phyloP scores from a whole-genome alignment of 495 filamentous ascomycete species.

The Tuber aestivum region DNA sequence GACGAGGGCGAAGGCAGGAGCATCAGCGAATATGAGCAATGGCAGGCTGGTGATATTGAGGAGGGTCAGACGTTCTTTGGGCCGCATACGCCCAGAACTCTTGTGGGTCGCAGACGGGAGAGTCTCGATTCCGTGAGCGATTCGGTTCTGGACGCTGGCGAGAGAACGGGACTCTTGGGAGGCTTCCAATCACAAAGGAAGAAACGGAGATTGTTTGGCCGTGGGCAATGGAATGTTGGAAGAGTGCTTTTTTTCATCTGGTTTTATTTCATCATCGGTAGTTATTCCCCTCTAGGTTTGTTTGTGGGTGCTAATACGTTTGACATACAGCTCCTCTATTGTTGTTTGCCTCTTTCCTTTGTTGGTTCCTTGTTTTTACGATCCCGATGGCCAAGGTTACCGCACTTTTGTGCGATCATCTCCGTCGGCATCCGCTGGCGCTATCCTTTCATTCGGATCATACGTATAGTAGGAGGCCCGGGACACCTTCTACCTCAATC shows the following conservation, averaged over 20 bases:
- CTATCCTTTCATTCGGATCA: slow-evolving; percentile 87
- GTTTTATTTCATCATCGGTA: slow-evolving; percentile 80
- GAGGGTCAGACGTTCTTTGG: slow-evolving; percentile 95
- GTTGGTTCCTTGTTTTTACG: slow-evolving; percentile 95
- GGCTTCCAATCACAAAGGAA: slow-evolving; percentile 50
- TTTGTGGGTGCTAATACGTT: slow-evolving; percentile 10
- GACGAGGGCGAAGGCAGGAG: slow-evolving; percentile 98
- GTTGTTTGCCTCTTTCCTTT: slow-evolving; percentile 75
- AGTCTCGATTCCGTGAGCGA: slow-evolving; percentile 83
- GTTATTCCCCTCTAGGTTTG: not conserved
- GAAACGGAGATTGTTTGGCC: slow-evolving; percentile 87
- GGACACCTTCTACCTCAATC: slow-evolving; percentile 72
- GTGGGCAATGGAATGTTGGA: slow-evolving; percentile 90
- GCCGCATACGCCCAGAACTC: slow-evolving; percentile 66
- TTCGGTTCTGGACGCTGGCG: slow-evolving; percentile 71
- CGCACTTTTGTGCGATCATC: slow-evolving; percentile 79
- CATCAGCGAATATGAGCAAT: slow-evolving; percentile 98
- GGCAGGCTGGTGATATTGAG: slow-evolving; percentile 95
- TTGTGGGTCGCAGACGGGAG: slow-evolving; percentile 80
- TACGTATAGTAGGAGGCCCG: slow-evolving; percentile 61
- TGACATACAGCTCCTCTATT: slow-evolving; percentile 62
- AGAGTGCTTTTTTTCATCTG: slow-evolving; percentile 92
- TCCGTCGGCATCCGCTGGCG: slow-evolving; percentile 86
- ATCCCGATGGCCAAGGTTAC: slow-evolving; percentile 98
- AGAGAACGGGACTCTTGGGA: slow-evolving; percentile 43